phyloP scores from a whole-genome alignment of 2,329 filamentous ascomycete species.

The Tolypocladium ophioglossoides region DNA sequence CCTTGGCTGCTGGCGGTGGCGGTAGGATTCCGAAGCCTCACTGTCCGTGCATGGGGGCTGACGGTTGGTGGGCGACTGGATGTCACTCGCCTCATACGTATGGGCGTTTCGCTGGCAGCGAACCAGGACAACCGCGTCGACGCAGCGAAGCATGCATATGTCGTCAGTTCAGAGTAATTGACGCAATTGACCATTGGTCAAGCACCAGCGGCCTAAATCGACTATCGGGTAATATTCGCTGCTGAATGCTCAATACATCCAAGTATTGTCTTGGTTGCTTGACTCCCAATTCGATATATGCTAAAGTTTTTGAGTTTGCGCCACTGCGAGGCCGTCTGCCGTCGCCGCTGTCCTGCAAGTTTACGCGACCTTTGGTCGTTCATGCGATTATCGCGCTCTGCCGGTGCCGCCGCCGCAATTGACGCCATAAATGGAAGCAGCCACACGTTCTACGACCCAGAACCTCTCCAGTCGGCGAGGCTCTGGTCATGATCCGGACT shows the following conservation, averaged over 20 bases:
- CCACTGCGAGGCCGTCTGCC: background rate
- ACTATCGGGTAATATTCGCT: background rate
- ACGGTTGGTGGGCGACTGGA: conserved; percentile 8
- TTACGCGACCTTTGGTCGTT: background rate
- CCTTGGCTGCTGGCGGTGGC: conserved; percentile 9
- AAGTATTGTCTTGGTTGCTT: background rate
- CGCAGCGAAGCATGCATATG: background rate
- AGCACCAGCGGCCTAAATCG: background rate
- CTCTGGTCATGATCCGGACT: background rate
- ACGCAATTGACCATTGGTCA: background rate
- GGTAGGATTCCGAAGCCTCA: conserved; percentile 9
- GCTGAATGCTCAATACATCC: background rate
- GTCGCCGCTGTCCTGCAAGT: background rate
- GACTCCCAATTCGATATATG: background rate
- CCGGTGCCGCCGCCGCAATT: background rate
- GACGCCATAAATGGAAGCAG: background rate
- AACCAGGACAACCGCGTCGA: background rate
- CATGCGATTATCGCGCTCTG: background rate
- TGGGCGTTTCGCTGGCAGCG: background rate
- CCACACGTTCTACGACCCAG: background rate
- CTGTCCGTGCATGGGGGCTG: conserved; percentile 5
- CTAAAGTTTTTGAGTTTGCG: background rate
- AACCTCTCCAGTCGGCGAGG: background rate
- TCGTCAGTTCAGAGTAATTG: background rate
- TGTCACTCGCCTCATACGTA: background rate